phyloP scores from a whole-genome alignment of 2,329 filamentous ascomycete species.

The Microdochium paspali region DNA sequence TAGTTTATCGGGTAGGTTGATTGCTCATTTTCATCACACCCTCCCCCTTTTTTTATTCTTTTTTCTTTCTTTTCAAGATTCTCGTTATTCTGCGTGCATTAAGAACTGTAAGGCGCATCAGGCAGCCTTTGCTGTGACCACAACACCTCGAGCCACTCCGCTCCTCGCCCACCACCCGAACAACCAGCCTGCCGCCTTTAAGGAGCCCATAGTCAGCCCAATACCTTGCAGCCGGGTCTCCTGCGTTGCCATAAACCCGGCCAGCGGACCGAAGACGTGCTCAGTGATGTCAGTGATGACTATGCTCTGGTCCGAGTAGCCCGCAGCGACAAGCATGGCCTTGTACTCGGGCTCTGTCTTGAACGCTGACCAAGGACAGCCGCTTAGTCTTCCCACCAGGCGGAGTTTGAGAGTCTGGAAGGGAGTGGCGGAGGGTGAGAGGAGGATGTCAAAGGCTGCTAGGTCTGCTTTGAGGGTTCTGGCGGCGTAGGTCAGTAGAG shows the following conservation, averaged over 20 bases:
- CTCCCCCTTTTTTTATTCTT: too few species aligned
- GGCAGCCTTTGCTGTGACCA: slow-evolving; percentile 17
- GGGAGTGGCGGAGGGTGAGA: slow-evolving; percentile 19
- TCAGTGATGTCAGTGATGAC: slow-evolving; percentile 39
- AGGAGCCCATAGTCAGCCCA: slow-evolving; percentile 24
- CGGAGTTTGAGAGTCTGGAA: slow-evolving; percentile 24
- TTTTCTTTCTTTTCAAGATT: too few species aligned
- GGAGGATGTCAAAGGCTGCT: slow-evolving; percentile 46
- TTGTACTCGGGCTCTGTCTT: slow-evolving; percentile 34
- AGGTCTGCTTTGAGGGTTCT: slow-evolving; percentile 32
- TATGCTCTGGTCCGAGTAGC: slow-evolving; percentile 32
- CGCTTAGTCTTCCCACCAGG: slow-evolving; percentile 33
- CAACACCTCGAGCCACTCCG: slow-evolving; percentile 21
- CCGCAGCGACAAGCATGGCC: slow-evolving; percentile 31
- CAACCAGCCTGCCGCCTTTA: slow-evolving; percentile 24
- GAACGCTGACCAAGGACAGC: slow-evolving; percentile 39
- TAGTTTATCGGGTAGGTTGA: too few species aligned
- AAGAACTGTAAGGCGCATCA: too few species aligned
- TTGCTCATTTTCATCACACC: too few species aligned
- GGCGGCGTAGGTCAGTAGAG: slow-evolving; percentile 31
- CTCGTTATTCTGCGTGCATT: too few species aligned
- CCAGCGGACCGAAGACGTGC: slow-evolving; percentile 40
- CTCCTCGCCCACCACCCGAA: slow-evolving; percentile 27
- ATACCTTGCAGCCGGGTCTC: slow-evolving; percentile 21
- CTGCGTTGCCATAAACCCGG: slow-evolving; percentile 28